Base-by-base conservation (phyloP, 306 rosid species). In the Mimosa bimucronata region DNA sequence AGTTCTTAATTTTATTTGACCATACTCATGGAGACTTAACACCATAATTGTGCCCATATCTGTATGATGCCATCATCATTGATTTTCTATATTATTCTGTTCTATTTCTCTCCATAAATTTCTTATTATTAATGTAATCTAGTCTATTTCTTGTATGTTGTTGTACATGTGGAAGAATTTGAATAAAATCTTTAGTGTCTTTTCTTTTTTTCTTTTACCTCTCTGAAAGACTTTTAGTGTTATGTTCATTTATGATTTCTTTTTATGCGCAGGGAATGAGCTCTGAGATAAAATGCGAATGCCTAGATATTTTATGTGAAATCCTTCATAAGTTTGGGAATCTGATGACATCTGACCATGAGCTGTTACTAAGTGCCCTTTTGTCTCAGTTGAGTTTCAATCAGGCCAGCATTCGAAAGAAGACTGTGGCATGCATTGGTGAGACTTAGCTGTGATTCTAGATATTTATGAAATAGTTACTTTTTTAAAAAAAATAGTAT, bases 281-380 rank as follows among this genome's bases (percentile, higher is more conserved):
- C 82, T 79, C 91, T 4, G 92, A 89, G 81, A 91, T 91, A 66
- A 89, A 89, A 74, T 91, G 92, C 62, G 95, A 91, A 88, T 87
- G 90, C 74, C 91, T 89, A 75, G 95, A 91, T 84, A 91, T 86
- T 76, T 83, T 91, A 77, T 89, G 91, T 74, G 92, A 91, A 29
- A 82, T 87, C 71, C 92, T 91, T 65, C 95, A 89, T 83, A 91
- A 89, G 75, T 91, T 87, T 86, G 95, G 95, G n/a, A 87, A 74
- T 79, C 85, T 91, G 62, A 89, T 91, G 91, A 85, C 86, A 40
- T 81, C 85, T 11, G 89, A 91, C 30, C 92, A 91, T 9, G 91
- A 87, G 82, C 88, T 77, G 81, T 83, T 89, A 15, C 81, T 91
- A 68, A 77, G 89, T 78, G 91, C 95, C 6, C 87, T 91, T 26